Evolutionary conservation across 164 flowering plant genomes (phyloP), one percentile per base, ranked within the genome.

Genomic region (Stephania japonica): DNA sequence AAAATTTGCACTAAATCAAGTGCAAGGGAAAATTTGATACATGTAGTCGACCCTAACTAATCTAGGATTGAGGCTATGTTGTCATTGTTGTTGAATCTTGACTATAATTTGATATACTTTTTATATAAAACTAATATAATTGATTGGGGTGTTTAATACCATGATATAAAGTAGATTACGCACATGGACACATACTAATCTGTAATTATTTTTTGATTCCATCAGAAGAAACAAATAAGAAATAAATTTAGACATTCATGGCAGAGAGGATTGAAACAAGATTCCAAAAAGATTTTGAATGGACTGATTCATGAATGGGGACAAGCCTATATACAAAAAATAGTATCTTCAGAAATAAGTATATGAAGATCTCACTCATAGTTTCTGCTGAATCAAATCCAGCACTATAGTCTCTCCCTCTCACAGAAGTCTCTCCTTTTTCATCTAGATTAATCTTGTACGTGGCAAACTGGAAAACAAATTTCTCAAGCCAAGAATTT

Each of bases 321-420:
- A 56, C 62, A 56, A 56, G 62, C 18, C 62, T 56, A 19, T 16
- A 18, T 18, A 18, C 5, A n/a, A n/a, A 3, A 56, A 56, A 7
- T 56, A 56, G 21, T 56, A 56, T 56, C 62, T 56, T 56, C 62
- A 56, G 62, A 56, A 56, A 56, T 56, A 56, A 56, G 61, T 53
- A 16, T 56, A 56, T 32, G 53, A 56, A 56, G 62, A 56, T 56
- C 21, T 56, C 21, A 56, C n/a, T 5, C 62, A 19, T 16, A 5
- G n/a, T 56, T 16, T n/a, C 62, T 56, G 62, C 62, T 18, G 16
- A 56, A 56, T 56, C 62, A 56, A 32, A n/a, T 56, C 62, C 6
- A 56, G 62, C 62, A 56, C 23, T 2, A n/a, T 16, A 6, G 12
- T 47, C 12, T 47, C 18, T 44, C 53, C 16, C 16, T 47, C 16